Base-by-base conservation (phyloP, 345 rosid genomes). In the Arabidopsis arenosa region DNA sequence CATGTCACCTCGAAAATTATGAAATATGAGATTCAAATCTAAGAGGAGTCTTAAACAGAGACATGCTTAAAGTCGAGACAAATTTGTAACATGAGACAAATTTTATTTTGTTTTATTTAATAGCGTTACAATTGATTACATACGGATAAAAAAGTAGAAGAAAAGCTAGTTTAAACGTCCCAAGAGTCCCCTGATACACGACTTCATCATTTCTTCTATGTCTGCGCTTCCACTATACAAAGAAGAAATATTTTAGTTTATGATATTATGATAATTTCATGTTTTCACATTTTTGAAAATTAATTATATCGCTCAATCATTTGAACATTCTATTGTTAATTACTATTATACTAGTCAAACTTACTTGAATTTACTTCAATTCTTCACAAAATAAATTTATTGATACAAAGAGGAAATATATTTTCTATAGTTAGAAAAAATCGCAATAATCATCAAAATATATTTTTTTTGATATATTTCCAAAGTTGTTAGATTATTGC, bases 191-290 rank as follows among this genome's bases (percentile, higher is more conserved):
- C 4, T 43, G 17, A 48, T 63, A 9, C 52, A 35, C 36, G 45
- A 36, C 45, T 72, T 49, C 54, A 8, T 49, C 15, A 32, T 51
- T 23, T 36, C 63, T 73, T 63, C 36, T 52, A 12, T 41, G 45
- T 2, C 2, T 49, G 37, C 33, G 3, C n/a, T 15, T 54, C 39
- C 62, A 17, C 69, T 63, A 32, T 43, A 51, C 53, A 62, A 63
- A 5, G 14, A 23, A 60, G 7, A 61, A 23, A 49, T 23, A 23
- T 23, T 23, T 23, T 23, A 23, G 26, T 23, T 18, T 18, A 18
- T 18, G 21, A 18, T 23, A 23, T 1, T 23, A 23, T 23, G 26
- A 23, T 23, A 23, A 23, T 23, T 23, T 23, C 26, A 23, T 23
- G 26, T 23, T 23, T 23, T 23, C 26, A 23, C 32, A 28, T 28